These are phyloP conservation scores for Wickerhamiella siamensis DNA, from an alignment of 805 yeast genomes.

Conservation along the genomic window DNA sequence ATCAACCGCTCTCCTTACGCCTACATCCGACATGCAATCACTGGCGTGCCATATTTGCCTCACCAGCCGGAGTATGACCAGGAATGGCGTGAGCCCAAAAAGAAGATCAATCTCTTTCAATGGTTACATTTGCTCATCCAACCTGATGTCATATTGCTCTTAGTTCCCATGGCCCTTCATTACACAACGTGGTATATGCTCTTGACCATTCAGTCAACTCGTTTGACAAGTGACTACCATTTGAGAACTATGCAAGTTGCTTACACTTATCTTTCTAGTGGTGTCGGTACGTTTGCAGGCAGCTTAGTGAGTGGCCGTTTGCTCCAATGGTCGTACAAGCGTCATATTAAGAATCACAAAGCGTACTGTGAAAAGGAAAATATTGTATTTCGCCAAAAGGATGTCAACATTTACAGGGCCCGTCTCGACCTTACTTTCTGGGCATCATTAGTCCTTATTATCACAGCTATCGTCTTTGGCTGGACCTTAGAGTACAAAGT, in stretches of 20 bases:
- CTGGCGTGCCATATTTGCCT: constrained; percentile 17
- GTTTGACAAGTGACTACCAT: constrained; percentile 35
- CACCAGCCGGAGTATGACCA: constrained; percentile 12
- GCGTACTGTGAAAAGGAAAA: background rate
- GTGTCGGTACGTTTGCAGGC: constrained; percentile 49
- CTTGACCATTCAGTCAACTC: constrained; percentile 49
- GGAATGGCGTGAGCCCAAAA: constrained; percentile 16
- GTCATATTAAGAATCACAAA: constrained; percentile 12
- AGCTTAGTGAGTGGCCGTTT: constrained; percentile 44
- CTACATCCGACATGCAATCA: constrained; percentile 8
- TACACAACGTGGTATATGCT: constrained; percentile 59
- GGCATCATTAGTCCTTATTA: constrained; percentile 31
- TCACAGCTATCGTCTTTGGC: constrained; percentile 43
- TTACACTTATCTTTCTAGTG: constrained; percentile 59
- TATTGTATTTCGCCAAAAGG: constrained; percentile 1
- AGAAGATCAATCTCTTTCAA: constrained; percentile 10
- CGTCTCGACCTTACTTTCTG: constrained; percentile 36
- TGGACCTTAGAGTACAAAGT: constrained; percentile 49
- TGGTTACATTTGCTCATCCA: constrained; percentile 33
- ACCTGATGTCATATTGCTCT: constrained; percentile 32
- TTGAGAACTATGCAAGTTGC: constrained; percentile 48
- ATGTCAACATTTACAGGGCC: constrained; percentile 32
- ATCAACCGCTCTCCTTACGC: constrained; percentile 16
- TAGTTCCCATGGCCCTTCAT: constrained; percentile 46
- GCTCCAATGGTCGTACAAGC: constrained; percentile 38